phyloP scores from a whole-genome alignment of 176 grass and related monocot genomes.

The Dactylis glomerata region DNA sequence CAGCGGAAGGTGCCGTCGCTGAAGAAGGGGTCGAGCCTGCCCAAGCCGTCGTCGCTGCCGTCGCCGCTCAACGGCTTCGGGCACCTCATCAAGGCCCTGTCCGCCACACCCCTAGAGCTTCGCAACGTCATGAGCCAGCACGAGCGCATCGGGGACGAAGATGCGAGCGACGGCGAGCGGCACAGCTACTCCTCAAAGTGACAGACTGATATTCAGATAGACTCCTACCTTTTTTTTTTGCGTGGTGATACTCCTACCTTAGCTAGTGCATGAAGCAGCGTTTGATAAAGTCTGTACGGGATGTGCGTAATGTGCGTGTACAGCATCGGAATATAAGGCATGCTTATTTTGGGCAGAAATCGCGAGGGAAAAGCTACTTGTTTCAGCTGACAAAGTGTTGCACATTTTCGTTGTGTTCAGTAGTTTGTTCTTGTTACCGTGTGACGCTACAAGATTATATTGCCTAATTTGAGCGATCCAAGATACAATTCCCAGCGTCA shows the following conservation, averaged over 20 bases:
- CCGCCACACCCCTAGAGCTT: conserved; percentile 63
- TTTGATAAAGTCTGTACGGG: background rate
- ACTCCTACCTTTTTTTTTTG: too few relatives aligned
- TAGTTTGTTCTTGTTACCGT: background rate
- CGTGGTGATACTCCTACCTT: background rate
- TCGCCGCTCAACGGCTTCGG: conserved; percentile 36
- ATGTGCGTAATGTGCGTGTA: background rate
- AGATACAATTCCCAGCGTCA: too few relatives aligned
- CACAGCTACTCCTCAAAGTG: background rate
- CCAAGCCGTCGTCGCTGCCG: conserved; percentile 12
- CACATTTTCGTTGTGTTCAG: background rate
- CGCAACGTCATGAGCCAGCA: conserved; percentile 38
- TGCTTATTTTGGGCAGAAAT: background rate
- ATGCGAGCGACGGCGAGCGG: background rate
- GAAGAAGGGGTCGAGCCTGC: conserved; percentile 61
- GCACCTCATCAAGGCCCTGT: conserved; percentile 53
- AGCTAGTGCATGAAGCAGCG: background rate
- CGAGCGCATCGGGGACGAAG: background rate
- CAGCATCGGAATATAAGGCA: background rate
- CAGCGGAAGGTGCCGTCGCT: conserved; percentile 28
- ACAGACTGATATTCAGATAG: background rate
- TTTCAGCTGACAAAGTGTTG: background rate
- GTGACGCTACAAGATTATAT: background rate
- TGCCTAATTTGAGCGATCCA: too few relatives aligned
- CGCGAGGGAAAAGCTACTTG: background rate